phyloP scores from a whole-genome alignment of 2,329 filamentous ascomycete genomes.

The Penicillium sp. region DNA sequence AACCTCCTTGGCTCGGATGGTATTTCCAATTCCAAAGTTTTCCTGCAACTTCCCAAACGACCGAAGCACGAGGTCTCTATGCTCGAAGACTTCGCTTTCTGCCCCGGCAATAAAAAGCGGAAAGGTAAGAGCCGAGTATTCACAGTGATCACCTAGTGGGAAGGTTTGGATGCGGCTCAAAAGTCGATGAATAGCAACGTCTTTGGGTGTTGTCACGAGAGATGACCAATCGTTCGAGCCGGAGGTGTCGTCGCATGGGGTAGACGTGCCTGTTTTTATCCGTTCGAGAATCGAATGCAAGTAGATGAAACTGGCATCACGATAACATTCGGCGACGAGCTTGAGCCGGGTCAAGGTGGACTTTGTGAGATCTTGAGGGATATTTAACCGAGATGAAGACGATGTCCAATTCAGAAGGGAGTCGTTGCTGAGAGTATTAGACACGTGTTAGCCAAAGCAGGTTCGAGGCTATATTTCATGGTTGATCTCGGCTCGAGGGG shows the following conservation, averaged over 20 bases:
- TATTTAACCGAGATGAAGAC: slow-evolving; percentile 22
- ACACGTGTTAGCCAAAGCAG: too few relatives aligned
- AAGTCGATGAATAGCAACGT: slow-evolving; percentile 23
- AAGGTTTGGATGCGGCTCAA: slow-evolving; percentile 21
- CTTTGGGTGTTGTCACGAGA: slow-evolving; percentile 25
- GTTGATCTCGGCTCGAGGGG: too few relatives aligned
- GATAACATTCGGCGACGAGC: slow-evolving; percentile 34
- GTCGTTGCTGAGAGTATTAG: slow-evolving; percentile 21
- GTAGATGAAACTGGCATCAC: slow-evolving; percentile 33
- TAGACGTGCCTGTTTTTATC: slow-evolving; percentile 14
- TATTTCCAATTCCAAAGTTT: slow-evolving; percentile 35
- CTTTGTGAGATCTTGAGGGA: slow-evolving; percentile 26
- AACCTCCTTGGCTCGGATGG: slow-evolving; percentile 28
- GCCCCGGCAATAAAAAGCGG: slow-evolving; percentile 34
- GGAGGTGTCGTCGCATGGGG: background rate
- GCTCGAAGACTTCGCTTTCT: slow-evolving; percentile 20
- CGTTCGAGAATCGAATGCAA: slow-evolving; percentile 32
- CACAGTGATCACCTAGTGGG: slow-evolving; percentile 30
- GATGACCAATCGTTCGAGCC: slow-evolving; percentile 5
- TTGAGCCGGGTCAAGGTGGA: slow-evolving; percentile 26
- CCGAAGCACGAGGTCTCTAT: slow-evolving; percentile 22
- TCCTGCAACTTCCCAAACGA: slow-evolving; percentile 25
- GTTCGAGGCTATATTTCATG: too few relatives aligned
- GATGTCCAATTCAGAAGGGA: slow-evolving; percentile 29
- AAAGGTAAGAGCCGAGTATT: slow-evolving; percentile 35